Evolutionary conservation across 352 stramenopile species (phyloP).

Genomic region (Pythium rishiriense): DNA sequence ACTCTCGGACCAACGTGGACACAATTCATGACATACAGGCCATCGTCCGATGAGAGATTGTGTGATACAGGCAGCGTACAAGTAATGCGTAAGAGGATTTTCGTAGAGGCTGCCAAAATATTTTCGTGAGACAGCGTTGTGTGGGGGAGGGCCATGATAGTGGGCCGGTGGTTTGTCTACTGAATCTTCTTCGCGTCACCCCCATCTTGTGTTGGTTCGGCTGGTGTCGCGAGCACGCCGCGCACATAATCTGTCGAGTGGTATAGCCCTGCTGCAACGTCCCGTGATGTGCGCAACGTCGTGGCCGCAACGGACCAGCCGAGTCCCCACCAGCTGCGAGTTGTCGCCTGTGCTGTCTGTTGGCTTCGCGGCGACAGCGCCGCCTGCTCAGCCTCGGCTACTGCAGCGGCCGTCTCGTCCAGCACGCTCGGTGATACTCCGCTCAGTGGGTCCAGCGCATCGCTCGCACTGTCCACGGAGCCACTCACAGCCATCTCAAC

Average conservation of each 20-base stretch:
- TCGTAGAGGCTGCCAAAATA: too few species aligned
- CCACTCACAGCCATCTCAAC: slow-evolving; percentile 56
- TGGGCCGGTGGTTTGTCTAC: background rate
- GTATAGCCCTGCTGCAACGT: slow-evolving; percentile 48
- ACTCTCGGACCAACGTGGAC: too few species aligned
- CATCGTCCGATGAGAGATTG: too few species aligned
- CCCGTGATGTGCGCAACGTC: slow-evolving; percentile 44
- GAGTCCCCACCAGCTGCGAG: slow-evolving; percentile 14
- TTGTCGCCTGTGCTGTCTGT: slow-evolving; percentile 9
- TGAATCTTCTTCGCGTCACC: slow-evolving; percentile 9
- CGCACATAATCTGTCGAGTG: slow-evolving; percentile 42
- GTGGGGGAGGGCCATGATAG: too few species aligned
- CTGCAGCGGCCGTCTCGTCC: slow-evolving; percentile 12
- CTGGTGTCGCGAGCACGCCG: slow-evolving; percentile 29
- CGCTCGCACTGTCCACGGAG: slow-evolving; percentile 27
- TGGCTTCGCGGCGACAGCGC: slow-evolving; percentile 16
- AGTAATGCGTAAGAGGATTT: too few species aligned
- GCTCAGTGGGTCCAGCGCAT: slow-evolving; percentile 40
- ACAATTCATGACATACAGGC: too few species aligned
- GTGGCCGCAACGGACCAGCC: slow-evolving; percentile 44
- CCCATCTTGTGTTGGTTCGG: background rate
- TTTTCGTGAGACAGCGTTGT: too few species aligned
- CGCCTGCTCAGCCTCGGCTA: slow-evolving; percentile 12
- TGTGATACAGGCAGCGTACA: too few species aligned
- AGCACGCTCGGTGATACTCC: slow-evolving; percentile 22